Conservation (phyloP, 495 filamentous ascomycete species). For the Penicillium longicatenatum region DNA sequence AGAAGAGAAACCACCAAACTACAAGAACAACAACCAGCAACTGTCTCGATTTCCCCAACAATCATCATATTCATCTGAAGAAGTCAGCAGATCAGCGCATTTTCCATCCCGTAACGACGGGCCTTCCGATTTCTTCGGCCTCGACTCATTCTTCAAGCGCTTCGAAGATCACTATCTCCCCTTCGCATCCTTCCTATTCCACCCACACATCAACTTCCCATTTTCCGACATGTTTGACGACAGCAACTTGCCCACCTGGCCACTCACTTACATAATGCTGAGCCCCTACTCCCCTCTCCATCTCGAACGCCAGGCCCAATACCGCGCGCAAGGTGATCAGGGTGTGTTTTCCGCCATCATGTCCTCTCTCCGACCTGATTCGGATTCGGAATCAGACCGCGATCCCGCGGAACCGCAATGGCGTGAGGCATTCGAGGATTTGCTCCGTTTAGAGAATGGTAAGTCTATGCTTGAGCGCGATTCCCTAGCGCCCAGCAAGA, state of each 20-base stretch:
- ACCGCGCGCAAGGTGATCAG: conserved; percentile 25
- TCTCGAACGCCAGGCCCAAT: conserved; percentile 43
- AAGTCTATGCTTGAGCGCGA: conserved; percentile 45
- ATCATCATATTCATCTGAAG: conserved; percentile 2
- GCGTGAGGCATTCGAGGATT: conserved; percentile 59
- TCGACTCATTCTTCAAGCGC: conserved; percentile 41
- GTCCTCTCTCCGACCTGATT: conserved; percentile 31
- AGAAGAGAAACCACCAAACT: conserved; percentile 7
- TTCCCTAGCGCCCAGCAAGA: conserved; percentile 18
- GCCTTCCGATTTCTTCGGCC: conserved; percentile 31
- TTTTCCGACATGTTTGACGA: conserved; percentile 37
- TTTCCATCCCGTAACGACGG: neutral
- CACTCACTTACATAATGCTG: conserved; percentile 42
- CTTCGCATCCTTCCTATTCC: conserved; percentile 29
- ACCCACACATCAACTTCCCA: conserved; percentile 27
- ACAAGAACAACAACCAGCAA: conserved; percentile 9
- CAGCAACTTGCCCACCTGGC: conserved; percentile 35
- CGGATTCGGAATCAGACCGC: conserved; percentile 30
- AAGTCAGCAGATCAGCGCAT: conserved; percentile 17
- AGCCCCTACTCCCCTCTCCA: conserved; percentile 56
- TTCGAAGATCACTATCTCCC: conserved; percentile 34
- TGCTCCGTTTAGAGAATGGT: conserved; percentile 52
- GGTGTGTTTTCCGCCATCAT: conserved; percentile 44
- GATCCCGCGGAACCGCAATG: conserved; percentile 40
- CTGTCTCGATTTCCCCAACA: neutral